Evolutionary conservation across 495 filamentous ascomycete species (phyloP), one percentile per base, ranked within the genome.

Genomic region (Penicillium bialowiezense): DNA sequence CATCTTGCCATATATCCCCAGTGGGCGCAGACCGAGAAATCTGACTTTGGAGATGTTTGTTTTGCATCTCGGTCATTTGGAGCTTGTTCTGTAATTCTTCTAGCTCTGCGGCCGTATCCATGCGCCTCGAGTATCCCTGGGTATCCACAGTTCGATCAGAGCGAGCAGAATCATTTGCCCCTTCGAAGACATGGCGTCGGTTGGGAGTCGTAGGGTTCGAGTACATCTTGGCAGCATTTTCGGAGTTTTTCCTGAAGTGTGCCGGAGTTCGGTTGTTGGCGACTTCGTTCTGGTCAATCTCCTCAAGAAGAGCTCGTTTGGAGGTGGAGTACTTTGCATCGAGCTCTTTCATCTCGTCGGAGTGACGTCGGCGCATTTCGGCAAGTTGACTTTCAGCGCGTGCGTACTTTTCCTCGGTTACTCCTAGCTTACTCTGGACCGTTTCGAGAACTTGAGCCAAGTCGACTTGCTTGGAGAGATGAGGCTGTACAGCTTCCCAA

Each of bases 61-160:
- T 96, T 55, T 92, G 88, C 90, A 98, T 96, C 67, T 97, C 87
- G 7, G 87, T 86, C 71, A 97, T 81, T 58, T 98, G 92, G 37
- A 98, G 80, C 65, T 95, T 90, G 63, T 95, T 97, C 60, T 97
- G 93, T 37, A 96, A 75, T 67, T 95, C 83, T 60, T 98, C 93
- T 7, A 97, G 72, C 60, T 98, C 92, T 9, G 89, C 82, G 29
- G 89, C 91, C 46, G 96, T 72, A 59, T 98, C 93, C 85, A 95
- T 90, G 13, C 86, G 83, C 56, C 87, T 89, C 61, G 95, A 90
- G 69, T 88, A 95, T 52, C 88, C 85, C 39, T 91, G 78, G 35
- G 90, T 91, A 65, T 97, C 93, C 32, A 91, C 86, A 0, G 92
- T 96, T 23, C 83, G 78, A 58, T 98, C 93, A 12, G 91, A 96